Percentiles rank a stretch among this genome's conserved stretches.
These are phyloP conservation scores for Ulvella scutata DNA, from an alignment of 139 green algal genomes.

Conservation along the genomic window DNA sequence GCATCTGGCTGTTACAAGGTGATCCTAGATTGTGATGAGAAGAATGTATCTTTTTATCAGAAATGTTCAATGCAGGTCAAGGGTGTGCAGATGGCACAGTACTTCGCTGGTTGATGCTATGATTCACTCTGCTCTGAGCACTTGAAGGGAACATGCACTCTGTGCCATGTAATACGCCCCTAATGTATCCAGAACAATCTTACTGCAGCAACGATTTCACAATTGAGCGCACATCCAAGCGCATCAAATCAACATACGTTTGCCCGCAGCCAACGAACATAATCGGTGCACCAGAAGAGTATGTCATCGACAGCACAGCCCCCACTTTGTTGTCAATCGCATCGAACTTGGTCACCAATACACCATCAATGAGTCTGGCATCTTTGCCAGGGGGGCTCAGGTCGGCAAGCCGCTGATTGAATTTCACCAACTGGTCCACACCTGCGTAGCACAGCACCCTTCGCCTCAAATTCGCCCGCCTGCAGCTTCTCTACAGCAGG, in stretches of 20 bases:
- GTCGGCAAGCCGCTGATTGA: conserved; percentile 73
- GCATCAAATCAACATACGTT: conserved; percentile 91
- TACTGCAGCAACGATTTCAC: conserved; percentile 74
- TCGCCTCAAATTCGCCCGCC: too few species aligned
- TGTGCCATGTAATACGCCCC: too few species aligned
- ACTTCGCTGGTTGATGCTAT: too few species aligned
- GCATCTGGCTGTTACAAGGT: conserved; percentile 79
- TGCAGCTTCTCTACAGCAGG: too few species aligned
- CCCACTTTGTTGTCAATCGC: conserved; percentile 99
- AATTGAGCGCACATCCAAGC: conserved; percentile 81
- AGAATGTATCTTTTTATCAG: conserved; percentile 77
- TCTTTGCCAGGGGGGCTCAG: conserved; percentile 22
- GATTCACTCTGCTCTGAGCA: too few species aligned
- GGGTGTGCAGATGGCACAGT: conserved; percentile 76
- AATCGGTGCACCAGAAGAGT: conserved; percentile 82
- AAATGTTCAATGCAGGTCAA: conserved; percentile 75
- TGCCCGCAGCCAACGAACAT: conserved; percentile 98
- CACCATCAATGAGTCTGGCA: conserved; percentile 52
- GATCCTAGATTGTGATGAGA: conserved; percentile 86
- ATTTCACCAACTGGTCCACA: conserved; percentile 98
- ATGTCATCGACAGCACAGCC: conserved; percentile 95
- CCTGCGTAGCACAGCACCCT: too few species aligned
- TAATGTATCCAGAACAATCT: too few species aligned
- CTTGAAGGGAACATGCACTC: too few species aligned
- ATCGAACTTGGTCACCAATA: conserved; percentile 96